These are phyloP conservation scores for Crassisporium funariophilum DNA, from an alignment of 768 basidiomycete genomes.

Conservation along the genomic window DNA sequence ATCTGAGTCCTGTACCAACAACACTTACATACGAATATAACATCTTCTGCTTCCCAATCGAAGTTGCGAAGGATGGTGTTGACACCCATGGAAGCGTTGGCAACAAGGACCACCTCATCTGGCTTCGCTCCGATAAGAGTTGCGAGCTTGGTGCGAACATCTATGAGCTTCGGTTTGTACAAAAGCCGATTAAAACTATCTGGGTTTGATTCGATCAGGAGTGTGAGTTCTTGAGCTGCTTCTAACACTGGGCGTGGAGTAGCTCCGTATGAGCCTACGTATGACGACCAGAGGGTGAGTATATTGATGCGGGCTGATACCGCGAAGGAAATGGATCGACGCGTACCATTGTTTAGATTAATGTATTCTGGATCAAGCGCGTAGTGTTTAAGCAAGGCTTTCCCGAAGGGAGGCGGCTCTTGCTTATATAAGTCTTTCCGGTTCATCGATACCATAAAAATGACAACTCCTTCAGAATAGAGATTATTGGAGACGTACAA, in stretches of 20 bases:
- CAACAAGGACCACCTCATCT: conserved; percentile 60
- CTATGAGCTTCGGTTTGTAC: conserved; percentile 34
- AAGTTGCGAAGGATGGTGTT: conserved; percentile 71
- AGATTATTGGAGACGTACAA: no score
- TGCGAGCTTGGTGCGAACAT: conserved; percentile 49
- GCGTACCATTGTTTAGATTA: conserved; percentile 66
- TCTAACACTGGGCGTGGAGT: conserved; percentile 53
- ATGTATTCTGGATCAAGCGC: conserved; percentile 59
- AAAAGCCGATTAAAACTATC: conserved; percentile 54
- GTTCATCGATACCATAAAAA: conserved; percentile 9
- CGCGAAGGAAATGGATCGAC: not conserved
- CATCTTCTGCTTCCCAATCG: conserved; percentile 63
- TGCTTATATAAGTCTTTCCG: conserved; percentile 4
- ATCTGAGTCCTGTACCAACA: conserved; percentile 11
- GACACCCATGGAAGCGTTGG: conserved; percentile 66
- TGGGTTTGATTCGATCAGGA: conserved; percentile 52
- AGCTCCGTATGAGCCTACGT: conserved; percentile 60
- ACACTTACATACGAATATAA: conserved; percentile 61
- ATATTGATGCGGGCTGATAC: not conserved
- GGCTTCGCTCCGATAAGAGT: conserved; percentile 48
- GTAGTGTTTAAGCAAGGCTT: conserved; percentile 53
- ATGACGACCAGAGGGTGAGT: not conserved
- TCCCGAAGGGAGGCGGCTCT: conserved; percentile 47
- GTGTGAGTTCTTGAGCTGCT: conserved; percentile 41
- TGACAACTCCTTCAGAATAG: no score